Conservation (phyloP, 495 filamentous ascomycete species). For the Tuber microsphaerosporum region DNA sequence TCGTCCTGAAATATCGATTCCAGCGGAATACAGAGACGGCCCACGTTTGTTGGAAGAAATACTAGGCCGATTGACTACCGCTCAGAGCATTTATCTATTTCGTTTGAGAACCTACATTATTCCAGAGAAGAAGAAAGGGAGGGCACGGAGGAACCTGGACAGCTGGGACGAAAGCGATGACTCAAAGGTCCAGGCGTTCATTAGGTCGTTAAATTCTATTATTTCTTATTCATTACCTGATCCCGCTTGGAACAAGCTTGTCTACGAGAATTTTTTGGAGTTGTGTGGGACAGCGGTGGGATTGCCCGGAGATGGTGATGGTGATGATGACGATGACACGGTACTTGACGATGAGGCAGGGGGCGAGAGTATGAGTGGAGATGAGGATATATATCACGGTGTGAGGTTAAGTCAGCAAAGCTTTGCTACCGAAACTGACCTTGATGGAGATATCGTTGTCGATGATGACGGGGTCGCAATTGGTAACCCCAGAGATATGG, state of each 20-base stretch:
- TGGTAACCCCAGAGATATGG: conserved; percentile 24
- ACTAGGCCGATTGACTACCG: conserved; percentile 30
- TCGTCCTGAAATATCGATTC: conserved; percentile 33
- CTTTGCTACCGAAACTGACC: conserved; percentile 33
- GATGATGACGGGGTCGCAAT: conserved; percentile 28
- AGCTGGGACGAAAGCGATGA: conserved; percentile 34
- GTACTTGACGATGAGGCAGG: conserved; percentile 8
- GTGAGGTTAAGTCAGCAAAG: conserved; percentile 29
- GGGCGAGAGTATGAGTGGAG: conserved; percentile 6
- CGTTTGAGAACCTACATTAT: conserved; percentile 31
- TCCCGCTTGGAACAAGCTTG: conserved; percentile 38
- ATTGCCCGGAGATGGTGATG: conserved; percentile 13
- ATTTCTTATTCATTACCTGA: conserved; percentile 40
- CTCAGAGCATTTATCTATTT: conserved; percentile 35
- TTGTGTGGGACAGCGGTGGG: conserved; percentile 37
- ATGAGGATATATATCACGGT: conserved; percentile 27
- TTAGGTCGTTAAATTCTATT: conserved; percentile 36
- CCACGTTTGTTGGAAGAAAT: conserved; percentile 28
- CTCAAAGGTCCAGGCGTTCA: conserved; percentile 26
- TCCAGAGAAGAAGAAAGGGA: conserved; percentile 17
- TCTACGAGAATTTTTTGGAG: conserved; percentile 37
- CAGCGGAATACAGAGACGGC: conserved; percentile 27
- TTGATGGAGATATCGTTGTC: conserved; percentile 39
- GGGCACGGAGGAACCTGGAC: conserved; percentile 18
- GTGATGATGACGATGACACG: conserved; percentile 18